Evolutionary conservation across 164 flowering plant species (phyloP).

Genomic region (Sedum album): DNA sequence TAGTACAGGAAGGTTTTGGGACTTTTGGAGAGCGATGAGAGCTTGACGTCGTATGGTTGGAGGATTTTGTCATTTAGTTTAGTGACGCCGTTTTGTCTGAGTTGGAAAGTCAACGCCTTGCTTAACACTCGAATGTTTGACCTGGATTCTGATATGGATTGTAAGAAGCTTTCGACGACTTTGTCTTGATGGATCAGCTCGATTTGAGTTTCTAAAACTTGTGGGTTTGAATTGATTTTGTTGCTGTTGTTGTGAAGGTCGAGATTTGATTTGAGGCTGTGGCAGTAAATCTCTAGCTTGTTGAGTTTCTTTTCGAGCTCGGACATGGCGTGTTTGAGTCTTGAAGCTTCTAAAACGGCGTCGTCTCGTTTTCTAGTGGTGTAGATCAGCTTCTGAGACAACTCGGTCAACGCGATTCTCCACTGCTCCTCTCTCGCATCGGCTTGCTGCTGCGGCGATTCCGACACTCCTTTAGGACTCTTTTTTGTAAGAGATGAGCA

Average conservation of each 20-base stretch:
- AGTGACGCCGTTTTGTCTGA: slow-evolving; percentile 41
- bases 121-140: slow-evolving; percentile 44
- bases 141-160: slow-evolving; percentile 52
- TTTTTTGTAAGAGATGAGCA: slow-evolving; percentile 38
- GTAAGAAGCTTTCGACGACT: slow-evolving; percentile 48
- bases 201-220: background rate
- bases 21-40: slow-evolving; percentile 32
- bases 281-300: slow-evolving; percentile 74
- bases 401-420: slow-evolving; percentile 59
- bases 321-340: slow-evolving; percentile 65
- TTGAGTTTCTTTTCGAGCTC: slow-evolving; percentile 84
- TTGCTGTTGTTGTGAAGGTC: slow-evolving; percentile 34
- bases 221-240: background rate
- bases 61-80: slow-evolving; percentile 37
- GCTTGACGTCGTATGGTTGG: slow-evolving; percentile 55
- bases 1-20: slow-evolving; percentile 34
- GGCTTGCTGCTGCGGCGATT: slow-evolving; percentile 7
- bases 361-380: slow-evolving; percentile 71
- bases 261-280: slow-evolving; percentile 56
- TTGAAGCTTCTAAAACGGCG: slow-evolving; percentile 68
- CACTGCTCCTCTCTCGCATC: slow-evolving; percentile 56
- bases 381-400: slow-evolving; percentile 69
- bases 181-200: slow-evolving; percentile 17
- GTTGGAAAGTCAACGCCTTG: slow-evolving; percentile 48
- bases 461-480: slow-evolving; percentile 36